A percentile compares a stretch with the other conserved stretches of the same genome.
phyloP scores from a whole-genome alignment of 2,329 filamentous ascomycete genomes.

The Didymellaceae sp. region DNA sequence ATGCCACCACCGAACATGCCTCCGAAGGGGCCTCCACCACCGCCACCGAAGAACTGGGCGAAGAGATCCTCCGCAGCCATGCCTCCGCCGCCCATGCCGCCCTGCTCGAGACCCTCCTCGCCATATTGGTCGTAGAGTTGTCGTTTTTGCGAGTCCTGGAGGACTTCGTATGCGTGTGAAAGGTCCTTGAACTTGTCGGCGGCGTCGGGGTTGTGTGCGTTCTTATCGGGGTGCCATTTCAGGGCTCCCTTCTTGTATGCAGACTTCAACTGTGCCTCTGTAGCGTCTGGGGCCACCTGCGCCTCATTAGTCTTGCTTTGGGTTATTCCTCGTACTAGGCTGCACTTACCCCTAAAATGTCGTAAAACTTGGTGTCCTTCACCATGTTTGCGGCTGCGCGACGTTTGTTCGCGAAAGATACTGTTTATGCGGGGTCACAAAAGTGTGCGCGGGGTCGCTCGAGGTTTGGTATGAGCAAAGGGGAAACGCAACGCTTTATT shows the following conservation, averaged over 20 bases:
- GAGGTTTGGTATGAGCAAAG: conserved; percentile 13
- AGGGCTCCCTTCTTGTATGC: conserved; percentile 84
- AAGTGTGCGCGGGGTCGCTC: conserved; percentile 24
- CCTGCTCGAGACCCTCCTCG: conserved; percentile 89
- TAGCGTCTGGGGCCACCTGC: conserved; percentile 78
- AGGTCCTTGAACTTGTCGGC: conserved; percentile 99
- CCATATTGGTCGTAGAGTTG: conserved; percentile 95
- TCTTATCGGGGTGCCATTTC: conserved; percentile 94
- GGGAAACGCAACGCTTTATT: conserved; percentile 15
- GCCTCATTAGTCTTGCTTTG: conserved; percentile 23
- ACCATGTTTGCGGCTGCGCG: conserved; percentile 65
- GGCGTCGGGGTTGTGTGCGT: conserved; percentile 88
- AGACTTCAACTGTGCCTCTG: conserved; percentile 88
- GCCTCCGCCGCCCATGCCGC: conserved; percentile 74
- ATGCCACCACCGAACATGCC: conserved; percentile 67
- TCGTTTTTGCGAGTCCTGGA: conserved; percentile 92
- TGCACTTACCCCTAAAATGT: conserved; percentile 71
- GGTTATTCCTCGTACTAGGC: conserved; percentile 33
- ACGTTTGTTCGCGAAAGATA: conserved; percentile 20
- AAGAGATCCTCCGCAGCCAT: conserved; percentile 98
- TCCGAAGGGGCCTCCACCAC: conserved; percentile 69
- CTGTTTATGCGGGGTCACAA: conserved; percentile 37
- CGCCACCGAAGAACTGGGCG: conserved; percentile 86
- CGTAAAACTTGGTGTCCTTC: conserved; percentile 81
- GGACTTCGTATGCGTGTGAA: conserved; percentile 92